Percentiles rank a stretch among this genome's conserved stretches.
Evolutionary conservation across 305 asterid genomes (phyloP).

Genomic region (Ruellia speciosa): DNA sequence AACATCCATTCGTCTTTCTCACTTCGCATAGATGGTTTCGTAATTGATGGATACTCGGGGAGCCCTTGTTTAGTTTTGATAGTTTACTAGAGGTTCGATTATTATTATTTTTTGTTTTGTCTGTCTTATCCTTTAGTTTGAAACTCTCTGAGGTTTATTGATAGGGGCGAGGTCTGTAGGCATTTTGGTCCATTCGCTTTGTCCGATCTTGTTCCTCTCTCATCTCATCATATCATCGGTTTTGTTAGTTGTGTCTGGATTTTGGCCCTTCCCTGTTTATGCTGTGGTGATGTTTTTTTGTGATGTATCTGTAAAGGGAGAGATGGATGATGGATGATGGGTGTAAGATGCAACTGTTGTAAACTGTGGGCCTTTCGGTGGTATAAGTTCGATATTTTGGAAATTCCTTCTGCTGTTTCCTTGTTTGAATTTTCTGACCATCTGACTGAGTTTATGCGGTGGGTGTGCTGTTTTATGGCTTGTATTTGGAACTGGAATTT

Average conservation of each 20-base stretch:
- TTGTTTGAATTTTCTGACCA: too few species aligned
- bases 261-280: neutral
- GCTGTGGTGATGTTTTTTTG: neutral
- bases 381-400: too few species aligned
- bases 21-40: neutral
- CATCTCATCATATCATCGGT: too few species aligned
- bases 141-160: neutral
- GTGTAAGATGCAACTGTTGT: neutral
- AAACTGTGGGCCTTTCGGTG: neutral
- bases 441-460: too few species aligned
- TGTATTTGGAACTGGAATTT: too few species aligned
- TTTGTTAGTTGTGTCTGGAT: neutral
- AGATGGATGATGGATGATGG: neutral
- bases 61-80: slow-evolving; percentile 16
- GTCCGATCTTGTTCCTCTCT: neutral
- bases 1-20: neutral
- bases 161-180: neutral
- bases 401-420: too few species aligned
- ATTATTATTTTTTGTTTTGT: slow-evolving; percentile 15
- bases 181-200: neutral
- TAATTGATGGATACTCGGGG: neutral
- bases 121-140: slow-evolving; percentile 3
- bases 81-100: slow-evolving; percentile 11
- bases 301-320: neutral
- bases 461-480: too few species aligned